phyloP scores from a whole-genome alignment of 257 asterid species.

The Nicotiana undulata region DNA sequence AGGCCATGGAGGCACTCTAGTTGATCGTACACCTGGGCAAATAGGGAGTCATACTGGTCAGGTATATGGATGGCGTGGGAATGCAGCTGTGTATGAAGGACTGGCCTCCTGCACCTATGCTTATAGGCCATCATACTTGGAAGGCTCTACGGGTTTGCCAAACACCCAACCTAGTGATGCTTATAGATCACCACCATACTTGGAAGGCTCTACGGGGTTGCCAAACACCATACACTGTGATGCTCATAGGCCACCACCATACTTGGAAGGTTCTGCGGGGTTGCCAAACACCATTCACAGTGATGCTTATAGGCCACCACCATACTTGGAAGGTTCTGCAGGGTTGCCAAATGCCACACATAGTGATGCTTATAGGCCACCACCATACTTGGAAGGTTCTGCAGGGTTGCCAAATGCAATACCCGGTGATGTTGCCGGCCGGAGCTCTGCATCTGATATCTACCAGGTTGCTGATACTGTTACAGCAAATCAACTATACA shows the following conservation, averaged over 20 bases:
- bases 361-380: slow-evolving; percentile 16
- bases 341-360: background rate
- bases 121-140: slow-evolving; percentile 26
- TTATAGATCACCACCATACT: background rate
- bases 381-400: slow-evolving; percentile 40
- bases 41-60: slow-evolving; percentile 21
- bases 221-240: background rate
- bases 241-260: slow-evolving; percentile 28
- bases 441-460: slow-evolving; percentile 39
- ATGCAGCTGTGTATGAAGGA: slow-evolving; percentile 31
- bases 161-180: background rate
- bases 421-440: slow-evolving; percentile 22
- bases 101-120: slow-evolving; percentile 15
- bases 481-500: slow-evolving; percentile 31
- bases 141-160: background rate
- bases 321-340: background rate
- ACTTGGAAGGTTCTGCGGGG: slow-evolving; percentile 41
- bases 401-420: slow-evolving; percentile 4
- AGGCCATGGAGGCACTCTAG: slow-evolving; percentile 21
- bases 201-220: background rate
- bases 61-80: slow-evolving; percentile 31
- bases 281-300: slow-evolving; percentile 27
- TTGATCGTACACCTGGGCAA: slow-evolving; percentile 26
- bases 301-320: slow-evolving; percentile 23
- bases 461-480: slow-evolving; percentile 65